These are phyloP conservation scores for Mrakia gelida DNA, from an alignment of 768 basidiomycete species.

Conservation along the genomic window DNA sequence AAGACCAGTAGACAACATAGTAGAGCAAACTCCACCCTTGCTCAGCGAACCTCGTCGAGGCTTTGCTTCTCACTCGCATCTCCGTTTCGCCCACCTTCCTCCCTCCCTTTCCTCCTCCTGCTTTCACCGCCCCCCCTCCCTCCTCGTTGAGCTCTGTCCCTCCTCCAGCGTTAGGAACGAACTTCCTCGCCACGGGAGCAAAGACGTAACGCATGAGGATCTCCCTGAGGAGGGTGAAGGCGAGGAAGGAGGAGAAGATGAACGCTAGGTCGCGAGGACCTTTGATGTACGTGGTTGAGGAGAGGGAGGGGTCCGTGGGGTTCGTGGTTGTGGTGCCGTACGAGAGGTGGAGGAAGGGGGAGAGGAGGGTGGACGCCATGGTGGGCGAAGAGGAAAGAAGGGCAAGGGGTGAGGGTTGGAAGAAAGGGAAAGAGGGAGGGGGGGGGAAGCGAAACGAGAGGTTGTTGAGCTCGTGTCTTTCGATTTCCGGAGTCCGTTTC, in stretches of 20 bases:
- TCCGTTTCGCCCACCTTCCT: conserved; percentile 35
- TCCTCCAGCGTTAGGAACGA: conserved; percentile 48
- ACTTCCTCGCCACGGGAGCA: conserved; percentile 75
- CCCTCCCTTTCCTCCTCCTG: not conserved
- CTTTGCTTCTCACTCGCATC: conserved; percentile 49
- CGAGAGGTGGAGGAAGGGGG: no score
- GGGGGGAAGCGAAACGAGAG: no score
- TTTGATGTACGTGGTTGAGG: conserved; percentile 43
- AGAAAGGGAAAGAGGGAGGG: no score
- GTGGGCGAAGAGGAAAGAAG: no score
- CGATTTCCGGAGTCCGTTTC: no score
- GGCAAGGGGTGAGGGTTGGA: no score
- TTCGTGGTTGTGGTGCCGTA: no score
- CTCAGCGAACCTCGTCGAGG: conserved; percentile 83
- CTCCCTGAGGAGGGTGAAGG: conserved; percentile 85
- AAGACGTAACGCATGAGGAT: conserved; percentile 65
- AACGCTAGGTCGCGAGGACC: conserved; percentile 72
- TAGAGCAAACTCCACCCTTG: conserved; percentile 89
- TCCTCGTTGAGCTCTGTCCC: not conserved
- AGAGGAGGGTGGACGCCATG: no score
- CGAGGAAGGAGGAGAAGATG: conserved; percentile 71
- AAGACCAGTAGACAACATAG: conserved; percentile 63
- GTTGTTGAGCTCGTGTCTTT: no score
- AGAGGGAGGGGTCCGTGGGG: no score
- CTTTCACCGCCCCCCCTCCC: not conserved